Evolutionary conservation across 345 rosid genomes (phyloP).

Genomic region (Fremontodendron californicum): DNA sequence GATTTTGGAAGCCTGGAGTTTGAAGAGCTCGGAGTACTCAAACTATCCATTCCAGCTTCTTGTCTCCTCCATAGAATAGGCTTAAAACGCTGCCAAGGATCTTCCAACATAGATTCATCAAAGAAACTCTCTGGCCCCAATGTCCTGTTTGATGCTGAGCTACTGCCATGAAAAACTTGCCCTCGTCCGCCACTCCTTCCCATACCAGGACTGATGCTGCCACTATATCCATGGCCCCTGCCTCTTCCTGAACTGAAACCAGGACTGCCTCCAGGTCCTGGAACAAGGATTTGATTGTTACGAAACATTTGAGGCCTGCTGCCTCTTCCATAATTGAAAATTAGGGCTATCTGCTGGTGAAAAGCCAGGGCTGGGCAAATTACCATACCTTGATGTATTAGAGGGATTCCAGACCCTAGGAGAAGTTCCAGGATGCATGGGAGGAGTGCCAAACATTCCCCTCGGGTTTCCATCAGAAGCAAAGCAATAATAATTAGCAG

Average conservation of each 20-base stretch:
- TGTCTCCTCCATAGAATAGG: slow-evolving; percentile 56
- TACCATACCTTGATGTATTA: slow-evolving; percentile 19
- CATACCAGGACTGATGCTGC: slow-evolving; percentile 26
- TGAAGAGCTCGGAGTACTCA: slow-evolving; percentile 29
- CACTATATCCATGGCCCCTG: slow-evolving; percentile 35
- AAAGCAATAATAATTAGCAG: slow-evolving; percentile 25
- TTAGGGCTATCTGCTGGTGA: slow-evolving; percentile 28
- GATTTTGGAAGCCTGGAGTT: slow-evolving; percentile 66
- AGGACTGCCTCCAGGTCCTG: slow-evolving; percentile 31
- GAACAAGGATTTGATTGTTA: slow-evolving; percentile 19
- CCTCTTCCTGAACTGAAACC: slow-evolving; percentile 45
- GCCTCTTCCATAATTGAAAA: slow-evolving; percentile 28
- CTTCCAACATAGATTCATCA: slow-evolving; percentile 67
- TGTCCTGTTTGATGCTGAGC: slow-evolving; percentile 21
- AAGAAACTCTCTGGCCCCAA: slow-evolving; percentile 45
- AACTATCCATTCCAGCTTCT: slow-evolving; percentile 26
- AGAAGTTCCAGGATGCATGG: slow-evolving; percentile 34
- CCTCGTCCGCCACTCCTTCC: slow-evolving; percentile 51
- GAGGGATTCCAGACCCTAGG: slow-evolving; percentile 38
- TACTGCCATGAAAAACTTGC: slow-evolving; percentile 26
- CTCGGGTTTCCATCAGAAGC: slow-evolving; percentile 33
- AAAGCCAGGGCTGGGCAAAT: slow-evolving; percentile 20
- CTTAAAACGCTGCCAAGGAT: slow-evolving; percentile 67
- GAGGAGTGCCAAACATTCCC: slow-evolving; percentile 34
- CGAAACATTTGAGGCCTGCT: slow-evolving; percentile 38